Conservation (phyloP, 1,284 basidiomycete species). For the Veloporphyrellus conicus region DNA sequence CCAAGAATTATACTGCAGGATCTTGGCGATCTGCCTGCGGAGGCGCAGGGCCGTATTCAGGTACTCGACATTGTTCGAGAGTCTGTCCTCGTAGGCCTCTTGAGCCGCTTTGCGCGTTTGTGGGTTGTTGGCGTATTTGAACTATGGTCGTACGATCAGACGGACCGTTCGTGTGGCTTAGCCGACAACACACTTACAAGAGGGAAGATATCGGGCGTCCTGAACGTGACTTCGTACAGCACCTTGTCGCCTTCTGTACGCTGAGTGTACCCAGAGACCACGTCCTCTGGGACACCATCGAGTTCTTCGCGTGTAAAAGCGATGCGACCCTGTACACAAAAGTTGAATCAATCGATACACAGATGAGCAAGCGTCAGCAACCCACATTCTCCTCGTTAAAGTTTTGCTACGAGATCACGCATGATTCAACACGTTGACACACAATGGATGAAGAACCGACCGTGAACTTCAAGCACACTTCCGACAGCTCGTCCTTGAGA, state of each 20-base stretch:
- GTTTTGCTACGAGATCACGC: slow-evolving; percentile 56
- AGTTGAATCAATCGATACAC: background rate
- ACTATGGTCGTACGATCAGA: slow-evolving; percentile 39
- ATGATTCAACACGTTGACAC: background rate
- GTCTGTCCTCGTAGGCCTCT: slow-evolving; percentile 63
- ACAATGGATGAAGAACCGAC: slow-evolving; percentile 38
- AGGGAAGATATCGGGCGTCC: slow-evolving; percentile 70
- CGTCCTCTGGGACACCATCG: slow-evolving; percentile 72
- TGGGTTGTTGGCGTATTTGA: slow-evolving; percentile 72
- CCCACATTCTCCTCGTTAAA: slow-evolving; percentile 79
- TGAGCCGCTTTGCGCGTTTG: slow-evolving; percentile 62
- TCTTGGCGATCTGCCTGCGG: slow-evolving; percentile 60
- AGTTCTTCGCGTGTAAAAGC: slow-evolving; percentile 69
- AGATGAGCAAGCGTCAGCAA: background rate
- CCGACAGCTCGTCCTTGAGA: slow-evolving; percentile 67
- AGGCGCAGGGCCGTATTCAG: slow-evolving; percentile 63
- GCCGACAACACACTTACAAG: slow-evolving; percentile 45
- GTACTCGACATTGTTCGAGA: slow-evolving; percentile 65
- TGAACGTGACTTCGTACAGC: slow-evolving; percentile 56
- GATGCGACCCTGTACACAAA: slow-evolving; percentile 46
- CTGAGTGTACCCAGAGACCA: slow-evolving; percentile 70
- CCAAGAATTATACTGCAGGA: slow-evolving; percentile 76
- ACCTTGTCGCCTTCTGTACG: slow-evolving; percentile 53
- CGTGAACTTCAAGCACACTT: slow-evolving; percentile 68
- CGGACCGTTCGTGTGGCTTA: background rate